Percentiles rank a stretch among this genome's conserved stretches.
phyloP scores from a whole-genome alignment of 2,329 filamentous ascomycete species.

The Aspergillus cejpii region DNA sequence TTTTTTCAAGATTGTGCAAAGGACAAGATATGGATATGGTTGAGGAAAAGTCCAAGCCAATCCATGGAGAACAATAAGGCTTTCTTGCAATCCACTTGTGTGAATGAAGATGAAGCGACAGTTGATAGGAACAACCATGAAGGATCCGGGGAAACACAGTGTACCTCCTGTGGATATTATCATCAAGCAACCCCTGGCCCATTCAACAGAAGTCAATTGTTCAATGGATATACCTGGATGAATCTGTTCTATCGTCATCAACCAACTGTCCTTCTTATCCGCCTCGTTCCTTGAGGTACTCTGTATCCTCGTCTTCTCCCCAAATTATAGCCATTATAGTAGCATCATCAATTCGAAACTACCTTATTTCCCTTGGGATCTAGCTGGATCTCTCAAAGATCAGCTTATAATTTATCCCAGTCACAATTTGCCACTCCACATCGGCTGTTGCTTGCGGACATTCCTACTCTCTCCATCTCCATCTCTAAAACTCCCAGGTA shows the following conservation, averaged over 20 bases:
- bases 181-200: neutral
- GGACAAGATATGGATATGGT: too few species aligned
- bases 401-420: neutral
- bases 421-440: conserved; percentile 10
- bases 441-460: neutral
- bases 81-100: neutral
- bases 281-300: neutral
- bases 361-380: neutral
- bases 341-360: neutral
- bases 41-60: neutral
- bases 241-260: neutral
- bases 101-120: neutral
- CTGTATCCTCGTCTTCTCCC: too few species aligned
- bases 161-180: neutral
- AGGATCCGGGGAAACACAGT: neutral
- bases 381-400: neutral
- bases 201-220: neutral
- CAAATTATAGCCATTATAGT: neutral
- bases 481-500: neutral
- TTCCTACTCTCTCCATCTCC: neutral
- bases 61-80: neutral
- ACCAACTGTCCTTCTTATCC: neutral
- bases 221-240: neutral
- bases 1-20: too few species aligned
- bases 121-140: neutral